A percentile compares a stretch with the other conserved stretches of the same genome.
Evolutionary conservation across 495 filamentous ascomycete genomes (phyloP).

Genomic region (Chaetomium fimeti): DNA sequence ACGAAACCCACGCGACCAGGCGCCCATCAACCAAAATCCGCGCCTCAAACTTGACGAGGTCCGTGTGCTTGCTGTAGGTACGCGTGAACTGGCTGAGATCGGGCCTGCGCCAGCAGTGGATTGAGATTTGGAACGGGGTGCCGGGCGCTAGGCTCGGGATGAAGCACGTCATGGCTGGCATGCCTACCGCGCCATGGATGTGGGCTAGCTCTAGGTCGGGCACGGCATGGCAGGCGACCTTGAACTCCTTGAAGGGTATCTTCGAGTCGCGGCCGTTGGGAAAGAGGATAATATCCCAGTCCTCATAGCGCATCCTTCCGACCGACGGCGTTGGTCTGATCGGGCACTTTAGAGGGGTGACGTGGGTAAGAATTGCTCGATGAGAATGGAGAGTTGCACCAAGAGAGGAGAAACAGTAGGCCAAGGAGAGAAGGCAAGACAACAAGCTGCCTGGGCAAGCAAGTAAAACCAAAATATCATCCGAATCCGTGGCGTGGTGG

Average conservation of each 20-base stretch:
- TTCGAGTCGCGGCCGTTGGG: slow-evolving; percentile 49
- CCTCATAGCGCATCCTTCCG: slow-evolving; percentile 71
- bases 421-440: slow-evolving; percentile 4
- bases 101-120: slow-evolving; percentile 78
- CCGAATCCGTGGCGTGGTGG: background rate
- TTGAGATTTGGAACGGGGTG: slow-evolving; percentile 68
- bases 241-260: slow-evolving; percentile 82
- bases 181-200: slow-evolving; percentile 43
- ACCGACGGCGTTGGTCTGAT: background rate
- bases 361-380: slow-evolving; percentile 25
- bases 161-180: slow-evolving; percentile 76
- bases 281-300: slow-evolving; percentile 82
- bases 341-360: background rate
- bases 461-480: slow-evolving; percentile 19
- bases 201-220: slow-evolving; percentile 57
- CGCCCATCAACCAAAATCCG: slow-evolving; percentile 70
- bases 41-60: slow-evolving; percentile 63
- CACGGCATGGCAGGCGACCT: slow-evolving; percentile 74
- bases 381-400: slow-evolving; percentile 21
- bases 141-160: slow-evolving; percentile 63
- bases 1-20: slow-evolving; percentile 57
- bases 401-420: slow-evolving; percentile 18
- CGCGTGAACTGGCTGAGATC: slow-evolving; percentile 60
- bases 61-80: slow-evolving; percentile 59
- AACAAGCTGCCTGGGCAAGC: background rate